phyloP scores from a whole-genome alignment of 1,139 yeast species.

The Saccharomyces pastorianus region DNA sequence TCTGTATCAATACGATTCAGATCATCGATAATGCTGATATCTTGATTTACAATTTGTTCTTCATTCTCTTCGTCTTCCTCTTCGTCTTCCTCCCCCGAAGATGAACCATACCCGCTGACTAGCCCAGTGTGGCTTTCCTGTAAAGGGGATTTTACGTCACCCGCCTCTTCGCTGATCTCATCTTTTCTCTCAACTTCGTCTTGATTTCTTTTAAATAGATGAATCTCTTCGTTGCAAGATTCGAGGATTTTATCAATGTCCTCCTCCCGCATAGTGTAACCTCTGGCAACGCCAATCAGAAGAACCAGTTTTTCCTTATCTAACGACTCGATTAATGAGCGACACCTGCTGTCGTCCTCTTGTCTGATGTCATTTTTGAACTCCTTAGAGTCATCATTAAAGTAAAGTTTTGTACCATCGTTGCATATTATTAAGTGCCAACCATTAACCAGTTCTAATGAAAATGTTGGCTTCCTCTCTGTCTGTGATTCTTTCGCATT shows the following conservation, averaged over 20 bases:
- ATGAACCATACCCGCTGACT: not conserved
- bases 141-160: not conserved
- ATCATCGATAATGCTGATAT: slow-evolving; percentile 2
- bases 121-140: not conserved
- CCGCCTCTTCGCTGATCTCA: slow-evolving; percentile 1
- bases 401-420: slow-evolving; percentile 41
- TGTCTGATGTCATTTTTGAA: not conserved
- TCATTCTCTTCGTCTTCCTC: slow-evolving; percentile 6
- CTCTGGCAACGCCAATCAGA: slow-evolving; percentile 42
- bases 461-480: slow-evolving; percentile 12
- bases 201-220: slow-evolving; percentile 2
- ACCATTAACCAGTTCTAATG: slow-evolving; percentile 16
- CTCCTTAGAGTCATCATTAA: slow-evolving; percentile 22
- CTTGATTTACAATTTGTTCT: not conserved
- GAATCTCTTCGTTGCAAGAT: slow-evolving; percentile 15
- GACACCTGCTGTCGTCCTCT: slow-evolving; percentile 28
- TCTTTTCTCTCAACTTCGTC: slow-evolving; percentile 6
- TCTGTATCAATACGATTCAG: not conserved
- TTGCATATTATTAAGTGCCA: slow-evolving; percentile 41
- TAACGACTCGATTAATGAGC: slow-evolving; percentile 26
- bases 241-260: slow-evolving; percentile 19
- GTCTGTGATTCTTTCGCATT: slow-evolving; percentile 1
- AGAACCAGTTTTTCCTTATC: slow-evolving; percentile 34
- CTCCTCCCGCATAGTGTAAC: slow-evolving; percentile 24
- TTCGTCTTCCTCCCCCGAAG: slow-evolving; percentile 4